Conservation (phyloP, 176 grass and related monocot genomes). For the Hyparrhenia diplandra region DNA sequence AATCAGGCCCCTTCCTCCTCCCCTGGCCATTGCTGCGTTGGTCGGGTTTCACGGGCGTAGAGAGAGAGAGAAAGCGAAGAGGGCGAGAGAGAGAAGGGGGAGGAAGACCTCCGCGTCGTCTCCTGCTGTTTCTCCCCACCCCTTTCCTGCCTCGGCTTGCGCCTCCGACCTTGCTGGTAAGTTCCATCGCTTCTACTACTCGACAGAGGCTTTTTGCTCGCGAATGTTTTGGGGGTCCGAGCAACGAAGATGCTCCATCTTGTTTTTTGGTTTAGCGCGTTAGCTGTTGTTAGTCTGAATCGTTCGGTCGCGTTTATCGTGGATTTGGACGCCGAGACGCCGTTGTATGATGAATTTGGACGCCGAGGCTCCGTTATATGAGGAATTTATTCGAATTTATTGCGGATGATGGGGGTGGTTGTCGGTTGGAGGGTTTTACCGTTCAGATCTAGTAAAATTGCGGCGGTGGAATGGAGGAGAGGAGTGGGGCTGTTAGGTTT, state of each 20-base stretch:
- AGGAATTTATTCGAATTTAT: constrained; percentile 23
- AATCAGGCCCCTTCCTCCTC: constrained; percentile 7
- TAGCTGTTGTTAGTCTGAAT: neutral
- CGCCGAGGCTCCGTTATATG: too few relatives aligned
- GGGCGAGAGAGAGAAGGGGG: neutral
- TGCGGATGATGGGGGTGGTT: neutral
- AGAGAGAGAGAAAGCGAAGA: neutral
- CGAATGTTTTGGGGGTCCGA: constrained; percentile 4
- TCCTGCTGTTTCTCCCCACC: neutral
- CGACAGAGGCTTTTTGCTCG: neutral
- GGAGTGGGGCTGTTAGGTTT: neutral
- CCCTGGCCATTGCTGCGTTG: constrained; percentile 20
- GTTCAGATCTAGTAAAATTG: constrained; percentile 39
- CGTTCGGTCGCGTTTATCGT: neutral
- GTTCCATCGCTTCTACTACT: neutral
- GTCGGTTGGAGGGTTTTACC: neutral
- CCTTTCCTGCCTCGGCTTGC: neutral
- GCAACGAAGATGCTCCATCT: neutral
- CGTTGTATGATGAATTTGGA: too few relatives aligned
- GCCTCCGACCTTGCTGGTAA: constrained; percentile 14
- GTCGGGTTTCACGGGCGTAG: constrained; percentile 2
- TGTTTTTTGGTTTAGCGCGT: too few relatives aligned
- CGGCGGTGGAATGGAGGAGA: neutral
- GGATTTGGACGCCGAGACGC: neutral
- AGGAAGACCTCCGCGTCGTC: neutral